These are phyloP conservation scores for Xylaria sp. DNA, from an alignment of 2,329 filamentous ascomycete species.

Conservation along the genomic window DNA sequence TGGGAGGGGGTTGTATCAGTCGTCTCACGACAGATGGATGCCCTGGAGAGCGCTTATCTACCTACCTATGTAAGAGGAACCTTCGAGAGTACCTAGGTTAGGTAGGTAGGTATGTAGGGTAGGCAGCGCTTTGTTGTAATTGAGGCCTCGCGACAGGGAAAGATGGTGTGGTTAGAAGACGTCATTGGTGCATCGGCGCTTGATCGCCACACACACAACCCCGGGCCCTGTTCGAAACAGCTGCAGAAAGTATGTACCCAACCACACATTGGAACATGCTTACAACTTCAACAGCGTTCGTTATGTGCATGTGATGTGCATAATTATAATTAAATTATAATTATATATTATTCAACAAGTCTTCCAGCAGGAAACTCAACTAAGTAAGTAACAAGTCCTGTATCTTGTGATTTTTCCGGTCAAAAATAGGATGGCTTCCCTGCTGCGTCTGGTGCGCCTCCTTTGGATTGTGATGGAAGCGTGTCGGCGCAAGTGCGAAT, in stretches of 20 bases:
- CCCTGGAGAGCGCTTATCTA: constrained; percentile 22
- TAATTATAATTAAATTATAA: no score
- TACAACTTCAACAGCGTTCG: neutral
- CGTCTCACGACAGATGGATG: neutral
- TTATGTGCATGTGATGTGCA: neutral
- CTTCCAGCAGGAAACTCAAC: neutral
- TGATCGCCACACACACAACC: constrained; percentile 36
- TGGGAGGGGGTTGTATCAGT: neutral
- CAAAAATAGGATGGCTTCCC: neutral
- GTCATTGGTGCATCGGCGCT: constrained; percentile 43
- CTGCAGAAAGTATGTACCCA: neutral
- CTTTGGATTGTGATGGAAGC: neutral
- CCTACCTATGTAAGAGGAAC: no score
- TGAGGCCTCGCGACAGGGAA: constrained; percentile 43
- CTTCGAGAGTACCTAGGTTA: neutral
- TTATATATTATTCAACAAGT: no score
- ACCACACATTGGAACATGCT: no score
- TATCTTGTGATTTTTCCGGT: neutral
- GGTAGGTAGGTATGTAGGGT: neutral
- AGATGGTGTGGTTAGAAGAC: constrained; percentile 30
- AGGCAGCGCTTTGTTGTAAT: constrained; percentile 4
- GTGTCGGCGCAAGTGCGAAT: neutral
- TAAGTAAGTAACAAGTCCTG: no score
- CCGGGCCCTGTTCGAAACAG: neutral
- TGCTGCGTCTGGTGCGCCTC: neutral